These are phyloP conservation scores for Glomus cerebriforme DNA, from an alignment of 192 early-diverging fungal species.

Conservation along the genomic window DNA sequence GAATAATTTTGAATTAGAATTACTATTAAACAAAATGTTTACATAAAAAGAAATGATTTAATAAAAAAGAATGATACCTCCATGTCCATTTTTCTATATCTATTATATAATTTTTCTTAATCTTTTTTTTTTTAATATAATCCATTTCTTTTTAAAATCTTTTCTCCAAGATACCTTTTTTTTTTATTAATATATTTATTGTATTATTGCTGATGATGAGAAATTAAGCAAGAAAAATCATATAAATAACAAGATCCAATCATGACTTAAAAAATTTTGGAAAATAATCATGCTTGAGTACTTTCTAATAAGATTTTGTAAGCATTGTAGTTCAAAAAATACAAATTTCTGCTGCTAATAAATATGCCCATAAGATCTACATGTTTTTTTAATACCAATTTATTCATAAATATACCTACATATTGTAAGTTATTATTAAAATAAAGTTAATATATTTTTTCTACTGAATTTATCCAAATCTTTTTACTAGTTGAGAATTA, in stretches of 20 bases:
- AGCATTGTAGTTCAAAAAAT: background rate
- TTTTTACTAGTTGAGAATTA: background rate
- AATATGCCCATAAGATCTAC: background rate
- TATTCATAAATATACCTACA: background rate
- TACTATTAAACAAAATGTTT: background rate
- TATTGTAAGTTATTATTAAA: background rate
- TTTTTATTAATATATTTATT: background rate
- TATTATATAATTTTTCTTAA: constrained; percentile 6
- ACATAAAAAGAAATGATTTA: background rate
- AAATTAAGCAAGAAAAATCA: background rate
- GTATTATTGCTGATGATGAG: background rate
- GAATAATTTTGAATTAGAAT: background rate
- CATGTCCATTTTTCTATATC: background rate
- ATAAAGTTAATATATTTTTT: background rate
- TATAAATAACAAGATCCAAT: background rate
- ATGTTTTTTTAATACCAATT: background rate
- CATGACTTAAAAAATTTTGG: background rate
- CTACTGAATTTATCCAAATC: background rate
- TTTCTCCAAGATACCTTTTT: background rate
- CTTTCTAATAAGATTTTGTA: background rate
- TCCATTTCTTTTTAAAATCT: constrained; percentile 8
- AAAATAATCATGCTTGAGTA: constrained; percentile 6
- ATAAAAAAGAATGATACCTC: background rate
- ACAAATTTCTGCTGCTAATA: background rate
- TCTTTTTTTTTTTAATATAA: background rate